phyloP scores from a whole-genome alignment of 129 eudicot species.

The Logfia minima region DNA sequence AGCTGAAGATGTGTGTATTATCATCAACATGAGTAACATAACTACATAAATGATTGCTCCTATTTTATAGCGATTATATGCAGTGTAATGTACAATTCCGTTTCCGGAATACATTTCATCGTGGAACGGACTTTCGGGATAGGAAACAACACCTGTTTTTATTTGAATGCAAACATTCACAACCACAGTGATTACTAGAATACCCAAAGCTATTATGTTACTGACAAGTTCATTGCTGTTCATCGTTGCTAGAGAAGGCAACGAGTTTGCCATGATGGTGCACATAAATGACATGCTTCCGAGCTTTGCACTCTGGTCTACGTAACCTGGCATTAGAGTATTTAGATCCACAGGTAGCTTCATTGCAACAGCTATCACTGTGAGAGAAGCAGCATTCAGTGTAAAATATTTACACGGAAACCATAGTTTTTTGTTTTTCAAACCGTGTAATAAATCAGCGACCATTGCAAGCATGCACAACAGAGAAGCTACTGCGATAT shows the following conservation, averaged over 20 bases:
- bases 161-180: slow-evolving; percentile 32
- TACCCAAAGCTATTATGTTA: slow-evolving; percentile 25
- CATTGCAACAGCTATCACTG: slow-evolving; percentile 6
- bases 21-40: slow-evolving; percentile 22
- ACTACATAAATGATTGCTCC: too few species aligned
- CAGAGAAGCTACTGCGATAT: slow-evolving; percentile 15
- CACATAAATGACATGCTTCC: slow-evolving; percentile 29
- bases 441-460: slow-evolving; percentile 18
- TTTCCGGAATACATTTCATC: too few species aligned
- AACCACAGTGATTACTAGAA: slow-evolving; percentile 32
- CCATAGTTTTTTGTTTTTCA: slow-evolving; percentile 23
- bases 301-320: slow-evolving; percentile 18
- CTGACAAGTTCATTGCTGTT: slow-evolving; percentile 21
- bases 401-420: slow-evolving; percentile 36
- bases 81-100: too few species aligned
- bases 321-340: slow-evolving; percentile 4
- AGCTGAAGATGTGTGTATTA: slow-evolving; percentile 16
- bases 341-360: not conserved
- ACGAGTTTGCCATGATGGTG: slow-evolving; percentile 27
- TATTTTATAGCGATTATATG: too few species aligned
- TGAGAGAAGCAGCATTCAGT: slow-evolving; percentile 28
- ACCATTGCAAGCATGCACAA: slow-evolving; percentile 13
- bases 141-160: not conserved
- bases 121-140: not conserved
- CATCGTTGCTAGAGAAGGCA: slow-evolving; percentile 37